These are phyloP conservation scores for Viola odorata DNA, from an alignment of 345 rosid genomes.

Conservation along the genomic window DNA sequence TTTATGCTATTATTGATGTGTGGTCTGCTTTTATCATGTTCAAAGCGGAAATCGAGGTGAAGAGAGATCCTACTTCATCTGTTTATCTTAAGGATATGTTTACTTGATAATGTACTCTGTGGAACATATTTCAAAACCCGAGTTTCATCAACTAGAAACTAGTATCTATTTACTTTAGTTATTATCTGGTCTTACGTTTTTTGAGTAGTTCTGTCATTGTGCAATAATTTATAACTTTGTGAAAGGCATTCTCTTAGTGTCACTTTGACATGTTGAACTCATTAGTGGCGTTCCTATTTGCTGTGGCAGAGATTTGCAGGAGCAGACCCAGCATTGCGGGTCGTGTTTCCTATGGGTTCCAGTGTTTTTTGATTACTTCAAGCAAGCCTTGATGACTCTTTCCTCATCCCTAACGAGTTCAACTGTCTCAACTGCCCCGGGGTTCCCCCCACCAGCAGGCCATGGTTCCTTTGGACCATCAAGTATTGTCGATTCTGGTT, in stretches of 20 bases:
- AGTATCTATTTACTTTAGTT: no score
- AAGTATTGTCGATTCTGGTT: constrained; percentile 20
- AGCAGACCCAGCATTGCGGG: constrained; percentile 1
- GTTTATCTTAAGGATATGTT: background rate
- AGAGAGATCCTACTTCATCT: background rate
- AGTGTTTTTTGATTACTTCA: constrained; percentile 17
- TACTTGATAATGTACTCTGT: no score
- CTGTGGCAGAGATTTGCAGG: constrained; percentile 6
- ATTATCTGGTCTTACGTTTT: background rate
- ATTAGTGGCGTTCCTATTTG: background rate
- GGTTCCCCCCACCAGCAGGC: constrained; percentile 22
- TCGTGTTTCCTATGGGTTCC: constrained; percentile 12
- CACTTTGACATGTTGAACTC: background rate
- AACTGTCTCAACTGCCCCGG: constrained; percentile 36
- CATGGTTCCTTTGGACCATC: constrained; percentile 30
- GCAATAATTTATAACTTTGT: no score
- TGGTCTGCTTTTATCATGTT: background rate
- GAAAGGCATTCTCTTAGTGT: no score
- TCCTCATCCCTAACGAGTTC: constrained; percentile 43
- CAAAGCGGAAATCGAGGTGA: background rate
- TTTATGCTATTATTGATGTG: no score
- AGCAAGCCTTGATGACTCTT: constrained; percentile 19
- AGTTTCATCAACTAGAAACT: no score
- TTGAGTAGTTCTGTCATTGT: background rate
- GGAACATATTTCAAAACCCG: no score